A percentile compares a stretch with the other conserved stretches of the same genome.
Evolutionary conservation across 2,329 filamentous ascomycete genomes (phyloP).

Genomic region (Thelonectria rubi): DNA sequence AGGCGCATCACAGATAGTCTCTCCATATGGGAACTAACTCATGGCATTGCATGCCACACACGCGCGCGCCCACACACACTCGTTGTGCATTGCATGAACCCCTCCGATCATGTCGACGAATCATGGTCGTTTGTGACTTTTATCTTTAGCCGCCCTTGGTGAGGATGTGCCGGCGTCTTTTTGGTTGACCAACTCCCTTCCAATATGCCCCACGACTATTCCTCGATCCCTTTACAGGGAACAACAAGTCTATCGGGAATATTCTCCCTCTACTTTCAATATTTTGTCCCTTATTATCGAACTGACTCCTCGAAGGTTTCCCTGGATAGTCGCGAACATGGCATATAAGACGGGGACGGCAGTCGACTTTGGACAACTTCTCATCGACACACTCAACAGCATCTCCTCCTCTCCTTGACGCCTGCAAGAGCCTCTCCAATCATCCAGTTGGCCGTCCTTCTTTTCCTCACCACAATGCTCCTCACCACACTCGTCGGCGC

Average conservation of each 20-base stretch:
- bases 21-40: conserved; percentile 7
- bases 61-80: conserved; percentile 11
- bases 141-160: conserved; percentile 14
- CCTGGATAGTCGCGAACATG: conserved; percentile 33
- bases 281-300: conserved; percentile 31
- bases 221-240: conserved; percentile 3
- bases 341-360: conserved; percentile 34
- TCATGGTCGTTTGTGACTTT: conserved; percentile 4
- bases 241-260: conserved; percentile 14
- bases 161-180: not conserved
- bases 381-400: conserved; percentile 37
- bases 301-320: conserved; percentile 21
- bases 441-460: conserved; percentile 20
- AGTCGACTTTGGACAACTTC: conserved; percentile 21
- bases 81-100: conserved; percentile 10
- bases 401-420: conserved; percentile 20
- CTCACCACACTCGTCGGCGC: conserved; percentile 37
- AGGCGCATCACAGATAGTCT: conserved; percentile 22
- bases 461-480: conserved; percentile 34
- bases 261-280: conserved; percentile 32
- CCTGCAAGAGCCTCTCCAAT: conserved; percentile 25
- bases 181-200: conserved; percentile 18
- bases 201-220: conserved; percentile 12
- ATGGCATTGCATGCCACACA: conserved; percentile 9
- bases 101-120: conserved; percentile 1